Evolutionary conservation across 345 rosid species (phyloP), one percentile per base, ranked within the genome.

Genomic region (Kernera saxatilis): DNA sequence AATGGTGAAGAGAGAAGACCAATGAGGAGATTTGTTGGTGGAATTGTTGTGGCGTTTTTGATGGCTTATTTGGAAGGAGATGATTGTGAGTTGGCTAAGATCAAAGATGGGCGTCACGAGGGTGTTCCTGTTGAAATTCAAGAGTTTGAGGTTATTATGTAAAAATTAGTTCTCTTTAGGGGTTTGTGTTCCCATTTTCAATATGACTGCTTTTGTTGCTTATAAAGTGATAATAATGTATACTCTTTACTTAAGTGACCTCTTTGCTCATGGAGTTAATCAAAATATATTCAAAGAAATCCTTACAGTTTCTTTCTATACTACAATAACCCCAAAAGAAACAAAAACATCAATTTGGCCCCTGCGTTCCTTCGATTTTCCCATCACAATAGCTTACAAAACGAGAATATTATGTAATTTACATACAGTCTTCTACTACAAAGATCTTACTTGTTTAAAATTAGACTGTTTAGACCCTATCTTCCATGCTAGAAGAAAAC

Each of bases 11-110:
- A 79, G 29, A 85, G 96, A 56, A 82, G 80, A 66, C 96, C 98
- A 0, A 87, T 87, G 96, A 89, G 96, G 80, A 84, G 79, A 55
- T 84, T 88, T 44, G 84, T 86, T 52, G 98, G 85, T 41, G 97
- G 96, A 7, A 55, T 44, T 35, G 33, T 83, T 62, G 91, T 93
- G 36, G 87, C 93, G 13, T 87, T 87, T 76, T 52, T 93, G 84
- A 79, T 63, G 52, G 96, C 95, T 11, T 78, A 63, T 82, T 44
- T 86, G 64, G 78, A 52, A 73, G 91, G 90, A 46, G 83, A 89
- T 78, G 39, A 56, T 18, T 41, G 49, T 66, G 85, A 78, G 43
- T 79, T 93, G 75, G 53, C 71, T 64, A 80, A 84, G 30, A 72
- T 93, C 26, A 81, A 77, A 80, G 77, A 81, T 54, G 85, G 91